Percentiles rank a stretch among this genome's conserved stretches.
Conservation (phyloP, 805 yeast genomes). For the Hanseniaspora meyeri region DNA sequence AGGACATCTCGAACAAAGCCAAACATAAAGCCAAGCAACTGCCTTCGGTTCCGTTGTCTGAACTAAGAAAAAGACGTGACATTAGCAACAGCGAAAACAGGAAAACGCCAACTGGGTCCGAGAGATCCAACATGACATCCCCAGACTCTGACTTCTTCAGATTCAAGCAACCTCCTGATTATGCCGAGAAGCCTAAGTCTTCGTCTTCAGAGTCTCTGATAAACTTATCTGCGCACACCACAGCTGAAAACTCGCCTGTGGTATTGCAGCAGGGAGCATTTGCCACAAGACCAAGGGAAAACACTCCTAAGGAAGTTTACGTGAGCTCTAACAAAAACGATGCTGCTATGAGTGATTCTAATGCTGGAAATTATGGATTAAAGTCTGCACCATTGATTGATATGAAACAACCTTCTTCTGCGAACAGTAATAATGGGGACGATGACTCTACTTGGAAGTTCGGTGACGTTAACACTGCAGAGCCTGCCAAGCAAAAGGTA, state of each 20-base stretch:
- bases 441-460: background rate
- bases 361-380: background rate
- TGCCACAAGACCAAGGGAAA: background rate
- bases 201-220: slow-evolving; percentile 7
- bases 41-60: background rate
- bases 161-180: slow-evolving; percentile 7
- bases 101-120: background rate
- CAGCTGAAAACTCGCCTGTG: slow-evolving; percentile 12
- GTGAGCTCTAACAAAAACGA: background rate
- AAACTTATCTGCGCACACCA: slow-evolving; percentile 9
- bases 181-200: background rate
- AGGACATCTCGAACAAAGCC: background rate
- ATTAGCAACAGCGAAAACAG: background rate
- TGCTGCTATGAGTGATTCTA: background rate
- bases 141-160: background rate
- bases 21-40: background rate
- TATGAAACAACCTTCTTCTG: background rate
- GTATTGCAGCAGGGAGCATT: slow-evolving; percentile 4
- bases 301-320: background rate
- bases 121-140: background rate
- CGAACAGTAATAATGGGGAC: background rate
- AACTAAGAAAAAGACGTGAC: slow-evolving; percentile 2
- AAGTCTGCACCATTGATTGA: background rate
- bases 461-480: background rate
- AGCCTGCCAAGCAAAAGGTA: background rate